Evolutionary conservation across 2,329 filamentous ascomycete genomes (phyloP).

Genomic region (Aschersonia sp.): DNA sequence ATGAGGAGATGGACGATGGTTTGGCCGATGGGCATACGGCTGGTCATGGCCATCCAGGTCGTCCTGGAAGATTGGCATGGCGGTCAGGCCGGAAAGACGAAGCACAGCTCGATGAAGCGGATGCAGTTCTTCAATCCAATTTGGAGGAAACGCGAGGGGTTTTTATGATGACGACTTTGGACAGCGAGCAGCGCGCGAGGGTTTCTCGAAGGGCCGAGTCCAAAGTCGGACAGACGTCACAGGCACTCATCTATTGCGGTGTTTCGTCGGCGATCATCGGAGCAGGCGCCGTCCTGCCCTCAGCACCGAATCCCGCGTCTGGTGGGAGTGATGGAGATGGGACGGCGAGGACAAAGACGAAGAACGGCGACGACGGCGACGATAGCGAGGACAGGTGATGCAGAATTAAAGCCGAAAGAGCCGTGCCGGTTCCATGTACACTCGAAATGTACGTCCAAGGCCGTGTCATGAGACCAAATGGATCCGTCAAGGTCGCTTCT

Average conservation of each 20-base stretch:
- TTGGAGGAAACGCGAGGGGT: neutral
- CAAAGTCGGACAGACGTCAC: too few relatives aligned
- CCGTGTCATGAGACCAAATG: neutral
- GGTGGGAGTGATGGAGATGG: neutral
- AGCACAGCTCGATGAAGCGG: constrained; percentile 16
- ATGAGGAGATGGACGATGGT: constrained; percentile 7
- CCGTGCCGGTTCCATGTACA: too few relatives aligned
- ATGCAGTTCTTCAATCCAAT: constrained; percentile 9
- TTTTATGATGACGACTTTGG: too few relatives aligned
- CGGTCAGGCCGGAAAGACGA: constrained; percentile 10
- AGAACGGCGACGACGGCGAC: neutral
- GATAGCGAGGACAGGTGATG: neutral
- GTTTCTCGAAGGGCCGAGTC: too few relatives aligned
- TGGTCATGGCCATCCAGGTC: constrained; percentile 24
- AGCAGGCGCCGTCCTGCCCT: neutral
- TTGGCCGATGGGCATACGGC: constrained; percentile 9
- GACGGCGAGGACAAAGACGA: neutral
- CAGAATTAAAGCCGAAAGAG: too few relatives aligned
- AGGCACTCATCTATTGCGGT: neutral
- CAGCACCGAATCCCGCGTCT: too few relatives aligned
- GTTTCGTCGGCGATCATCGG: neutral
- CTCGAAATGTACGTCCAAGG: neutral
- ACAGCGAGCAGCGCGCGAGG: too few relatives aligned
- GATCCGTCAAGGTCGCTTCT: neutral
- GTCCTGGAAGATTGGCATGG: constrained; percentile 46